Base-by-base conservation (phyloP, 306 rosid genomes). In the Ziziphus jujuba region DNA sequence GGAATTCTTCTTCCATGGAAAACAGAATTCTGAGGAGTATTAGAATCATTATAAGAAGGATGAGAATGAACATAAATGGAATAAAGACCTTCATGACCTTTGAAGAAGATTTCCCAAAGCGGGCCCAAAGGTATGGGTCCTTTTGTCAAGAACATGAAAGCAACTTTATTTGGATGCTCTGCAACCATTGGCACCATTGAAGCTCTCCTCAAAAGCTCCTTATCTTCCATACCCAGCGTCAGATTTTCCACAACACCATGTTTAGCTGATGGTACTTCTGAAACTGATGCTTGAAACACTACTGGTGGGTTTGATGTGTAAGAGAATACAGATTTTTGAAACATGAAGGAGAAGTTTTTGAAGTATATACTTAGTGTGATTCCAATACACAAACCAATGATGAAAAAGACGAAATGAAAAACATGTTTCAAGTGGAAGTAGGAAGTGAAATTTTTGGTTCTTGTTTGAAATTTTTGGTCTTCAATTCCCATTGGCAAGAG, bases 111-210 rank as follows among this genome's bases (percentile, higher is more conserved):
- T 59, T 84, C 89, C 89, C 87, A 87, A 65, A 81, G 25, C 28
- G 87, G 87, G 3, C 66, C 71, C 36, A 87, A 69, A 64, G 76
- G 84, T 43, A 82, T 47, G 8, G 76, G 49, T 9, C 89, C 87
- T 63, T 71, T 87, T 20, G 82, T 75, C 86, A 84, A 74, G 75
- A 82, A 87, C 93, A 84, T 84, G 86, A 82, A 87, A 59, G 87
- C 90, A 15, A 87, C 69, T 68, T 82, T 62, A 28, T 36, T 64
- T 4, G 65, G 68, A 22, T 62, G 55, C 9, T 65, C 61, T 63
- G 65, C n/a, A 11, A 62, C 70, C 35, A 35, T 66, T 0, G 83
- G 81, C 77, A 77, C 81, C 72, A 62, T 48, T 22, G 73, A 51
- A 31, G 83, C 84, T 65, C 80, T 56, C 84, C 77, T 51, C 23